These are phyloP conservation scores for Cenchrus americanus DNA, from an alignment of 176 grass and related monocot species.

Conservation along the genomic window DNA sequence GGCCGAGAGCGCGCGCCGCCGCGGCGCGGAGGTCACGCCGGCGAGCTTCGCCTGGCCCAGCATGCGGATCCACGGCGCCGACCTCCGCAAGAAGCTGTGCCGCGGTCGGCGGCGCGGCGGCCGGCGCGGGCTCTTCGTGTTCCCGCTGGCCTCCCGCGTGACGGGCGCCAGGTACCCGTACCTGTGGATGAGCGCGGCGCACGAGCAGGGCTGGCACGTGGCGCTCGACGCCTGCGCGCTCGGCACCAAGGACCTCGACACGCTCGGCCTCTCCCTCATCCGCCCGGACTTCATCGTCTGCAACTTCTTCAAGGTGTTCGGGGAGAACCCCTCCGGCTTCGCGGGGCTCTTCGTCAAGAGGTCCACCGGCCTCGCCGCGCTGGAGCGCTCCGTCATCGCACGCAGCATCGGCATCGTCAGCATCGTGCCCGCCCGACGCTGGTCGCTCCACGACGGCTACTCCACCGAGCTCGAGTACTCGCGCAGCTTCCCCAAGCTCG, in stretches of 20 bases:
- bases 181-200: conserved; percentile 86
- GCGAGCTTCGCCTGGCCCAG: conserved; percentile 86
- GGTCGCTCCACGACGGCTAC: conserved; percentile 60
- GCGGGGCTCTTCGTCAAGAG: conserved; percentile 79
- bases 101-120: conserved; percentile 26
- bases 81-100: conserved; percentile 63
- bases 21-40: conserved; percentile 63
- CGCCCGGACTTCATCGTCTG: conserved; percentile 92
- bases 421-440: conserved; percentile 68
- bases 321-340: conserved; percentile 87
- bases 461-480: conserved; percentile 72
- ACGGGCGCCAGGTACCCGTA: conserved; percentile 83
- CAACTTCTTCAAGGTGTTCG: conserved; percentile 96
- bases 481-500: conserved; percentile 42
- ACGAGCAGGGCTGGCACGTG: conserved; percentile 81
- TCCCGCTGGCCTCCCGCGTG: conserved; percentile 77
- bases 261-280: conserved; percentile 80
- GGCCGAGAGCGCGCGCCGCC: conserved; percentile 57
- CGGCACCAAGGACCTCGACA: conserved; percentile 86
- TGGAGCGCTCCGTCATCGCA: conserved; percentile 75
- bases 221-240: conserved; percentile 85
- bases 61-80: conserved; percentile 66
- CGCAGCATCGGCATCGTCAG: conserved; percentile 86
- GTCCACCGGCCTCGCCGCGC: conserved; percentile 51
- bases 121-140: conserved; percentile 71